Conservation (phyloP, 2,329 filamentous ascomycete species). For the Aaosphaeria pasadenensis region DNA sequence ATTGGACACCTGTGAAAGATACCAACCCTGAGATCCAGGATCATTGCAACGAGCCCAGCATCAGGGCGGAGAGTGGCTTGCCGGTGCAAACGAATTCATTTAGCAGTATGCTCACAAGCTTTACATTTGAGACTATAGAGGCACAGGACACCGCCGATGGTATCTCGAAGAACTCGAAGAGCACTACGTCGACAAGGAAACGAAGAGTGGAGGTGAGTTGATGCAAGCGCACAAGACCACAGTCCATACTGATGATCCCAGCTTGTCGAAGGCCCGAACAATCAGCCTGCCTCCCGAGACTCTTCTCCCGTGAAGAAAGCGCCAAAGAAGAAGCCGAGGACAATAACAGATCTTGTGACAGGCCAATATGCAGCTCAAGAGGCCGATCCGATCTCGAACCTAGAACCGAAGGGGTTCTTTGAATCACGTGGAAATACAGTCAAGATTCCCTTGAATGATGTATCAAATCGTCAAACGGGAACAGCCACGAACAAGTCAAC, state of each 20-base stretch:
- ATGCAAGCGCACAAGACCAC: background rate
- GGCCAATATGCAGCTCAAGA: conserved; percentile 23
- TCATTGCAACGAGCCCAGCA: too few species aligned
- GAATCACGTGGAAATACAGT: conserved; percentile 13
- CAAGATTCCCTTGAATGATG: conserved; percentile 26
- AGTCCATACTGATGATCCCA: conserved; percentile 4
- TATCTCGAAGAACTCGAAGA: background rate
- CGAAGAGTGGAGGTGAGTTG: background rate
- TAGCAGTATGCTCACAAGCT: conserved; percentile 25
- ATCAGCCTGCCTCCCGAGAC: conserved; percentile 14
- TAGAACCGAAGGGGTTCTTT: conserved; percentile 22
- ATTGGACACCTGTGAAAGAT: conserved; percentile 37
- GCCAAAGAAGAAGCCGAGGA: conserved; percentile 37
- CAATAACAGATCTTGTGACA: conserved; percentile 38
- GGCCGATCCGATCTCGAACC: conserved; percentile 2
- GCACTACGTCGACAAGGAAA: background rate
- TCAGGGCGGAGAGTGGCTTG: too few species aligned
- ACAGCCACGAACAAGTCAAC: conserved; percentile 8
- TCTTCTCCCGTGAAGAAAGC: conserved; percentile 32
- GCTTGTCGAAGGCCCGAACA: conserved; percentile 24
- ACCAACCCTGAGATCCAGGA: conserved; percentile 7
- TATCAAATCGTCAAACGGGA: conserved; percentile 11
- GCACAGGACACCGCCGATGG: conserved; percentile 1
- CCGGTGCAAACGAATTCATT: conserved; percentile 8
- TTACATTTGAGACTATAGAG: conserved; percentile 17